phyloP scores from a whole-genome alignment of 129 eudicot genomes.

The Ambrosia artemisiifolia region DNA sequence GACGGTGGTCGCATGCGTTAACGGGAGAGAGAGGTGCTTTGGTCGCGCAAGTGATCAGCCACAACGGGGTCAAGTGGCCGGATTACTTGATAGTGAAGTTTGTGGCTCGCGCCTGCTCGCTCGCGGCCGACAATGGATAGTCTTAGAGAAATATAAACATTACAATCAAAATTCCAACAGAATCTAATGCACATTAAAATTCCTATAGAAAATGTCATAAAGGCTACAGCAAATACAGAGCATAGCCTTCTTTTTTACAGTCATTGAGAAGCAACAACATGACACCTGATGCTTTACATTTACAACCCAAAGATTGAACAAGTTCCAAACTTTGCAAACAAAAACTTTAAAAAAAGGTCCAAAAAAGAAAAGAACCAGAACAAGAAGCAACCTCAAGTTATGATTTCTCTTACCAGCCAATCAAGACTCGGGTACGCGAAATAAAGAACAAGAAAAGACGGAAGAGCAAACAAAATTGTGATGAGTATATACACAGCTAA shows the following conservation, averaged over 20 bases:
- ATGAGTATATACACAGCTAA: conserved; percentile 50
- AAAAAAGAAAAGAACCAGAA: neutral
- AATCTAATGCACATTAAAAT: conserved; percentile 1
- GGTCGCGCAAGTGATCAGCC: no score
- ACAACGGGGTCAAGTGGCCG: no score
- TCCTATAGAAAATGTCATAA: neutral
- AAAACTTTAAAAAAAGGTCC: neutral
- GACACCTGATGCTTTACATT: conserved; percentile 5
- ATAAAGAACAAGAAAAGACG: conserved; percentile 58
- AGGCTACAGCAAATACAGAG: neutral
- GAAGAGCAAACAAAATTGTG: conserved; percentile 55
- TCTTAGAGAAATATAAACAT: neutral
- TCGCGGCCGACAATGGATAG: no score
- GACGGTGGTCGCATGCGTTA: no score
- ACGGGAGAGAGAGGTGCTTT: no score
- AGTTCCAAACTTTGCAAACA: conserved; percentile 9
- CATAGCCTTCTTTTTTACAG: conserved; percentile 20
- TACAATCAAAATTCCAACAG: conserved; percentile 8
- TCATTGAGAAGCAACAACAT: conserved; percentile 23
- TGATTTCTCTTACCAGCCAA: conserved; percentile 58
- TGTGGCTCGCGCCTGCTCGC: no score
- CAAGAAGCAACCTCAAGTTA: conserved; percentile 32
- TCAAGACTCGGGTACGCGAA: conserved; percentile 61
- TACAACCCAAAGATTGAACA: conserved; percentile 10
- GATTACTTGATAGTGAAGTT: no score